These are phyloP conservation scores for Davidsoniella eucalypti DNA, from an alignment of 2,329 filamentous ascomycete species.

Conservation along the genomic window DNA sequence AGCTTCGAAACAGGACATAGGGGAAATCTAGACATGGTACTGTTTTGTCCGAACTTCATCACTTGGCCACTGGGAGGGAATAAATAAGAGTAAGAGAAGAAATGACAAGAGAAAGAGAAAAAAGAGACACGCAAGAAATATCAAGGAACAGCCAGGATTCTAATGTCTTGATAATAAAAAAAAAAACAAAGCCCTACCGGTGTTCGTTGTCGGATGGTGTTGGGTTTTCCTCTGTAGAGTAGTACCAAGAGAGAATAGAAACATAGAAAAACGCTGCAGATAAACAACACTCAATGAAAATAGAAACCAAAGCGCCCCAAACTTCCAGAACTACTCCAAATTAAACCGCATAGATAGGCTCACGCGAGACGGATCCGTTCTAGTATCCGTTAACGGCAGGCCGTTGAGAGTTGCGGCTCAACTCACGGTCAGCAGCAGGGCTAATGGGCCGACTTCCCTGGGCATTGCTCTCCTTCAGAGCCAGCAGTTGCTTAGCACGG, in stretches of 20 bases:
- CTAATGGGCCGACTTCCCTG: constrained; percentile 82
- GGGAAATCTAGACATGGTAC: too few species aligned
- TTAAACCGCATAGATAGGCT: constrained; percentile 7
- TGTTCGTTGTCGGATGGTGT: not conserved
- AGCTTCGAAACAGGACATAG: not conserved
- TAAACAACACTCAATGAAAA: constrained; percentile 12
- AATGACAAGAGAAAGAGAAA: constrained; percentile 20
- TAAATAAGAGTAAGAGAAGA: not conserved
- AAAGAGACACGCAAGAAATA: constrained; percentile 15
- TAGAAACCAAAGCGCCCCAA: constrained; percentile 5
- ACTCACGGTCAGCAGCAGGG: constrained; percentile 80
- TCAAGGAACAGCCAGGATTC: constrained; percentile 1
- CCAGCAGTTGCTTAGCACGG: constrained; percentile 96
- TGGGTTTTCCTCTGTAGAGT: constrained; percentile 2
- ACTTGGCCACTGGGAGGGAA: too few species aligned
- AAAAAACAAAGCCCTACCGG: too few species aligned
- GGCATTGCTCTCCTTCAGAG: constrained; percentile 94
- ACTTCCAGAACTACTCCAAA: not conserved
- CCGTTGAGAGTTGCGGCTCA: constrained; percentile 92
- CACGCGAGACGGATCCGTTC: constrained; percentile 14
- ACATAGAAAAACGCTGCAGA: constrained; percentile 10
- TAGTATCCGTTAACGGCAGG: constrained; percentile 99
- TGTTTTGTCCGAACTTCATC: too few species aligned
- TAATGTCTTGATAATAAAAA: not conserved
- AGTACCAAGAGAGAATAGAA: constrained; percentile 7